Base-by-base conservation (phyloP, 257 asterid species). In the Salvia rosmarinus region DNA sequence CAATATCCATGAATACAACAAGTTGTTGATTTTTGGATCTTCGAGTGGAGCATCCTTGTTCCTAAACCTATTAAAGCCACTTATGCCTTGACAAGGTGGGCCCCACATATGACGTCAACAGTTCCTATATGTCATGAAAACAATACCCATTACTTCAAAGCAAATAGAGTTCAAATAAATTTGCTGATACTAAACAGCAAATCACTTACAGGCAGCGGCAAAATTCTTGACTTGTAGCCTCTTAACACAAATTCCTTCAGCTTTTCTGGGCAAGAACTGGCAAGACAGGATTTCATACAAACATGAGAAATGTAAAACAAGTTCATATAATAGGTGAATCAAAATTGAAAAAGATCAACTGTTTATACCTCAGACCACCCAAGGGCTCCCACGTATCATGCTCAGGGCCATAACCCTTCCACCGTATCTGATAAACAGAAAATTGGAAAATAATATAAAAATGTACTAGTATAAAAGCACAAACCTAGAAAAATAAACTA, bases 81-180 rank as follows among this genome's bases (percentile, higher is more conserved):
- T 93, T 37, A 93, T 88, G 39, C 98, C 98, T 78, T 92, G 98
- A 44, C 97, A 92, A 4, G 98, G 98, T 9, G 98, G 98, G 0
- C 98, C 98, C 98, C 98, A 72, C 98, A 93, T 40, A 93, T 67
- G 12, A 87, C 97, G 72, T 90, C 96, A 30, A 90, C 95, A 8
- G 63, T 30, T 17, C 96, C 98, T 93, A 13, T 19, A 49, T 9
- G 56, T 44, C 55, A 66, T 39, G 34, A 74, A 4, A 21, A 59
- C 7, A 46, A 61, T 28, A 39, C 2, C 4, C 2, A 34, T 75
- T 67, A 75, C 11, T 61, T 6, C 49, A 35, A 37, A 62, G 21
- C 12, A 61, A 44, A 67, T 12, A 9, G 3, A 39, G 43, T 30
- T 37, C 13, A 40, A 21, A 3, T 25, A 0, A 20, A 35, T 44